A percentile compares a stretch with the other conserved stretches of the same genome.
These are phyloP conservation scores for Raphanus hybrid DNA, from an alignment of 441 rosid genomes.

Conservation along the genomic window DNA sequence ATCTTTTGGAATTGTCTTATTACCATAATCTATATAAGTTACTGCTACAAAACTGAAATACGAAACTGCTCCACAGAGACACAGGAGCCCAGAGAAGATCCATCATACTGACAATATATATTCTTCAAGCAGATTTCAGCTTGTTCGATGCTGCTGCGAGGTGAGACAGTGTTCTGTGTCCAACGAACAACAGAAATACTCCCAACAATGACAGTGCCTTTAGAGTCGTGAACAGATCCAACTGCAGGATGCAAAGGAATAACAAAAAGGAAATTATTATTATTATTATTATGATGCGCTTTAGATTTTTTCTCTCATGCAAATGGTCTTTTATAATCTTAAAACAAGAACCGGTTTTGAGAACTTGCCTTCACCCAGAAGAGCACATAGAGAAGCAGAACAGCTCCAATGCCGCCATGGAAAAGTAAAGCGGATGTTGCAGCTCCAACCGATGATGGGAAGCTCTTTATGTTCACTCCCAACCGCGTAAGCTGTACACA, in stretches of 20 bases:
- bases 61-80: constrained; percentile 19
- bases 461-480: constrained; percentile 89
- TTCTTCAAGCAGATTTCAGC: constrained; percentile 77
- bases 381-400: constrained; percentile 78
- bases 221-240: constrained; percentile 93
- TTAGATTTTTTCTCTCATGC: neutral
- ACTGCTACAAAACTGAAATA: constrained; percentile 35
- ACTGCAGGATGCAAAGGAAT: constrained; percentile 47
- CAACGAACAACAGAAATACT: constrained; percentile 78
- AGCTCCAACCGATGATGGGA: constrained; percentile 71
- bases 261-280: neutral
- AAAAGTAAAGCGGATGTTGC: constrained; percentile 73
- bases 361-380: constrained; percentile 92
- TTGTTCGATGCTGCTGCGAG: constrained; percentile 81
- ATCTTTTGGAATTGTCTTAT: constrained; percentile 2
- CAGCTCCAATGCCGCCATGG: constrained; percentile 86
- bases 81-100: neutral
- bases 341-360: constrained; percentile 2
- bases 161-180: constrained; percentile 85
- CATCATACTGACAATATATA: neutral
- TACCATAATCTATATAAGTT: constrained; percentile 39
- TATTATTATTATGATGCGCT: neutral
- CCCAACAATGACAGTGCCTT: constrained; percentile 83
- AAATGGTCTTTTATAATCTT: neutral
- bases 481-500: constrained; percentile 57